Conservation (phyloP, 768 basidiomycete species). For the Pulveroboletus sp. region DNA sequence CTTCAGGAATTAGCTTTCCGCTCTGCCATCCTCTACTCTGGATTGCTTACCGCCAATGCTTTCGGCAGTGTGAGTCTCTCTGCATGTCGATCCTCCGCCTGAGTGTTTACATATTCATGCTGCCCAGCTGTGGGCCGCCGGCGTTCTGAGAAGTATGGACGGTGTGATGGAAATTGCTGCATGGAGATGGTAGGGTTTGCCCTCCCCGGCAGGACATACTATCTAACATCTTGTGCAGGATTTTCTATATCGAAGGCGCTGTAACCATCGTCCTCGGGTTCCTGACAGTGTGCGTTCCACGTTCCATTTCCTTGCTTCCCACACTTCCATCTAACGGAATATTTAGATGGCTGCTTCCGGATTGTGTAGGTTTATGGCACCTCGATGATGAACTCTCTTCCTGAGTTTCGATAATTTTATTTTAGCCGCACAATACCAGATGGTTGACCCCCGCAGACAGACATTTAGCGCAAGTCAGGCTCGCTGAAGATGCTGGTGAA, state of each 20-base stretch:
- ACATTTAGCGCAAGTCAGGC: slow-evolving; percentile 57
- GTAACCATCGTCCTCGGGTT: slow-evolving; percentile 60
- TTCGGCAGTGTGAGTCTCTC: slow-evolving; percentile 52
- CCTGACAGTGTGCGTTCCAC: slow-evolving; percentile 40
- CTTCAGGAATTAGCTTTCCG: slow-evolving; percentile 62
- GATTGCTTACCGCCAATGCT: slow-evolving; percentile 58
- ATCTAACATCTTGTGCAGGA: slow-evolving; percentile 35
- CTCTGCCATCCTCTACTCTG: slow-evolving; percentile 55
- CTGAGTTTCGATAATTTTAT: neutral
- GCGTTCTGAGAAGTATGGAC: slow-evolving; percentile 66
- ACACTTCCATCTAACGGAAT: neutral
- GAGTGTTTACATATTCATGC: neutral
- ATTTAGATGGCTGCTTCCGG: slow-evolving; percentile 52
- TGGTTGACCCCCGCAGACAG: slow-evolving; percentile 52
- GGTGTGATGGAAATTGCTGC: slow-evolving; percentile 60
- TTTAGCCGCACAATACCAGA: slow-evolving; percentile 56
- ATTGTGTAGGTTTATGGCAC: slow-evolving; percentile 42
- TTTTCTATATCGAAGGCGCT: slow-evolving; percentile 69
- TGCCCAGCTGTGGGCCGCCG: slow-evolving; percentile 64
- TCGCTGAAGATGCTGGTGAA: slow-evolving; percentile 66
- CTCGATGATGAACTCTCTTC: neutral
- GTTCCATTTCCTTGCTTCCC: too few species aligned
- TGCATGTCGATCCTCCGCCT: neutral
- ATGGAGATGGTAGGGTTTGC: slow-evolving; percentile 57
- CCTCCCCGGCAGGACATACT: too few species aligned